phyloP scores from a whole-genome alignment of 306 rosid species.

The Trifolium dubium region DNA sequence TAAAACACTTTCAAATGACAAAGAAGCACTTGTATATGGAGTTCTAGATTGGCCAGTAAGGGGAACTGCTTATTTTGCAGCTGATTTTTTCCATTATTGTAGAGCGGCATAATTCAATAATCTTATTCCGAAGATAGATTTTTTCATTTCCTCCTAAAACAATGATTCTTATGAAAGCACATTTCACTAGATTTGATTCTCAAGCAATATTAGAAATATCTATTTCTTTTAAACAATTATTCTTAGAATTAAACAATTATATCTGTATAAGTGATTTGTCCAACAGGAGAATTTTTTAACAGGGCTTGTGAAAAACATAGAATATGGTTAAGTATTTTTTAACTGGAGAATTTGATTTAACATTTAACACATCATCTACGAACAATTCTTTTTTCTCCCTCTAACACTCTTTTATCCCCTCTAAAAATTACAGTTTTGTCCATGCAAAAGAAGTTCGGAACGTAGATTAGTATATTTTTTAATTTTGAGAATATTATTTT shows the following conservation, averaged over 20 bases:
- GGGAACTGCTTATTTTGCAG: background rate
- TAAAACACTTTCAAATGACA: conserved; percentile 2
- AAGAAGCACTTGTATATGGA: background rate
- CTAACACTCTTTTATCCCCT: too few relatives aligned
- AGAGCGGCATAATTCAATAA: conserved; percentile 12
- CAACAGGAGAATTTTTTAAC: background rate
- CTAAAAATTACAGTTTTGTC: too few relatives aligned
- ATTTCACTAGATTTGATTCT: background rate
- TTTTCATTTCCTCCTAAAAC: background rate
- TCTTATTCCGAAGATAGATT: background rate
- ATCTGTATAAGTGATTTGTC: background rate
- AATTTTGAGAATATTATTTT: too few relatives aligned
- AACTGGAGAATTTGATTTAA: too few relatives aligned
- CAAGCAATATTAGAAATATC: background rate
- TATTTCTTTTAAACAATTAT: background rate
- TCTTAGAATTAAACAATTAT: background rate
- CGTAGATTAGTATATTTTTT: too few relatives aligned
- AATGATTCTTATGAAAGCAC: background rate
- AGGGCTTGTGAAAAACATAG: background rate
- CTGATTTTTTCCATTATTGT: background rate
- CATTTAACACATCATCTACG: too few relatives aligned
- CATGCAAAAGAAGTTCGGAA: too few relatives aligned
- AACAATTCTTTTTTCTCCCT: too few relatives aligned
- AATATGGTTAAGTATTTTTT: background rate
- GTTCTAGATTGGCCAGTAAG: background rate